Evolutionary conservation across 345 rosid species (phyloP).

Genomic region (Euphorbia peplus): DNA sequence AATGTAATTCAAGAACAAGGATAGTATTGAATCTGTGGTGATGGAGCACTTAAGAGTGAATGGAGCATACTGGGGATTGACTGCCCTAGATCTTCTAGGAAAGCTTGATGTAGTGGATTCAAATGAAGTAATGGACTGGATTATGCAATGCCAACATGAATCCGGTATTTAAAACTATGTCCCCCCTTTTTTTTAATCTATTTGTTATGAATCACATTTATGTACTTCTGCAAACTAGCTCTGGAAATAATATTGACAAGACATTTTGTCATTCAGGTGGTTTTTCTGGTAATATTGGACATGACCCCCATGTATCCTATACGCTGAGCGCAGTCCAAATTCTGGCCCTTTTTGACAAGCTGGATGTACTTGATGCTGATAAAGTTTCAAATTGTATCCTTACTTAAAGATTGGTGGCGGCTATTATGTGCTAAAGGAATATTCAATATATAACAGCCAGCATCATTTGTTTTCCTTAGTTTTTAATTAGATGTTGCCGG

Average conservation of each 20-base stretch:
- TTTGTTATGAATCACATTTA: neutral
- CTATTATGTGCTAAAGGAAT: neutral
- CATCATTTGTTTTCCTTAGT: conserved; percentile 29
- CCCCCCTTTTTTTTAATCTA: no score
- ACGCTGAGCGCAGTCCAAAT: conserved; percentile 90
- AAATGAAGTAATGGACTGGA: conserved; percentile 67
- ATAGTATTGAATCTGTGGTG: conserved; percentile 77
- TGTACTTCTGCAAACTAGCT: neutral
- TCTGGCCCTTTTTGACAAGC: conserved; percentile 66
- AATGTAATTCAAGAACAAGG: conserved; percentile 48
- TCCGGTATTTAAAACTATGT: conserved; percentile 42
- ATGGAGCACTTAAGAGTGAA: conserved; percentile 90
- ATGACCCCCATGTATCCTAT: conserved; percentile 72
- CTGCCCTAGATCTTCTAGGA: conserved; percentile 66
- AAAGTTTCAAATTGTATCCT: conserved; percentile 89
- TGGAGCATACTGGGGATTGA: conserved; percentile 91
- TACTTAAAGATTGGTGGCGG: neutral
- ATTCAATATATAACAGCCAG: no score
- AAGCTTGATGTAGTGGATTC: conserved; percentile 52
- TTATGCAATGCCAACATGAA: conserved; percentile 74
- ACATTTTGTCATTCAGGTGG: conserved; percentile 54
- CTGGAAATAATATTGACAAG: no score
- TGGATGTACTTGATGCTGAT: conserved; percentile 56
- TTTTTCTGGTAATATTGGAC: conserved; percentile 86
- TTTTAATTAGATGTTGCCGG: conserved; percentile 56